Evolutionary conservation across 305 asterid genomes (phyloP), one percentile per base, ranked within the genome.

Genomic region (Fraxinus platypoda): DNA sequence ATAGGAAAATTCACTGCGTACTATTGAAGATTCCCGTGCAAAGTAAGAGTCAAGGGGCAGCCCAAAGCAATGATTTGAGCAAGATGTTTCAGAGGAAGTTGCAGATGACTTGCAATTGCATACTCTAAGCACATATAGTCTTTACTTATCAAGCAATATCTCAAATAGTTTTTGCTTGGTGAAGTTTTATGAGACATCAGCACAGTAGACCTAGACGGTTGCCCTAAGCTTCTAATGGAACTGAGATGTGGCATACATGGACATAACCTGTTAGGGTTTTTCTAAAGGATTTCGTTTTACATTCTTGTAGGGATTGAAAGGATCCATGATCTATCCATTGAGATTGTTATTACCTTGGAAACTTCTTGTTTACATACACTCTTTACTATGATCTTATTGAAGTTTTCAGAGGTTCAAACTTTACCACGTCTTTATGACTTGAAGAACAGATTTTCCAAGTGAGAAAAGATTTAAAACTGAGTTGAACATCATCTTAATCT

Each of bases 251-350:
- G 74, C 15, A 66, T 26, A 66, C 35, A 11, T 23, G 74, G 17
- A 26, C 71, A 12, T 70, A 70, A 70, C 38, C 75, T 70, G 21
- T 30, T 70, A 30, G 41, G 41, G 23, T 15, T 30, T 41, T 70
- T 71, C 41, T 71, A 31, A 30, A 71, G 38, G 37, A 33, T 71
- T 17, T 33, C 6, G 13, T 37, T 31, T 71, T 17, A 71, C 76
- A 71, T 71, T 71, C 76, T 71, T 71, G 46, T 5, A 33, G 26
- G 76, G 43, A 72, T 72, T 31, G 26, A 33, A n/a, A 72, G 26
- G 46, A 72, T 33, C 46, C 38, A 31, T 66, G 74, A 66, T 72
- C 76, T n/a, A 72, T 72, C 46, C 21, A 72, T 72, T 72, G 76
- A 13, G 46, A 17, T 2, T 4, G 43, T 17, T 6, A 37, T 17